Evolutionary conservation across 2,329 filamentous ascomycete genomes (phyloP).

Genomic region (Calonectria honghensis): DNA sequence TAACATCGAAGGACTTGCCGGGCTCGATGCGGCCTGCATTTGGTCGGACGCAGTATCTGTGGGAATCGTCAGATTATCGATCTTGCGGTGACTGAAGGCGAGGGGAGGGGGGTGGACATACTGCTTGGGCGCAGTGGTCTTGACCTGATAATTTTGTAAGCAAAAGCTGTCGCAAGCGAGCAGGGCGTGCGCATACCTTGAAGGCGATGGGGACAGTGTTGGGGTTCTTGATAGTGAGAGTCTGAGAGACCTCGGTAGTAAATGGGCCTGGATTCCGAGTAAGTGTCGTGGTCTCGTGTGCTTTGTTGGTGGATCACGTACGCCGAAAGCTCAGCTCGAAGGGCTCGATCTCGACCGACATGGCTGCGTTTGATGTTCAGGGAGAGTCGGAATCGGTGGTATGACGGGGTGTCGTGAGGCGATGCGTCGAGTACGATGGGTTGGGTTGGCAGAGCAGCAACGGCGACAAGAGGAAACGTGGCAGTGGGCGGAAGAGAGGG

Average conservation of each 20-base stretch:
- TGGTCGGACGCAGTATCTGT: conserved; percentile 97
- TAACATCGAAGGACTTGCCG: conserved; percentile 91
- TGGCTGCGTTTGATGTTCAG: conserved; percentile 66
- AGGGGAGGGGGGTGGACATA: conserved; percentile 66
- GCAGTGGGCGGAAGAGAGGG: conserved; percentile 40
- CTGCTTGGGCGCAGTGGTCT: conserved; percentile 99
- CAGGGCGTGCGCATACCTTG: conserved; percentile 72
- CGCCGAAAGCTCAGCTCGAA: conserved; percentile 94
- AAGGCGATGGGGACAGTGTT: conserved; percentile 79
- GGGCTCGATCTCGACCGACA: conserved; percentile 97
- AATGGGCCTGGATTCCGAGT: conserved; percentile 74
- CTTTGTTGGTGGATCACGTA: conserved; percentile 69
- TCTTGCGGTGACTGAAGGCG: conserved; percentile 40
- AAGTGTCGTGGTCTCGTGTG: conserved; percentile 43
- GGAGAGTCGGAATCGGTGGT: conserved; percentile 22
- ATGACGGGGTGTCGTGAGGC: conserved; percentile 48
- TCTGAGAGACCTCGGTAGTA: conserved; percentile 79
- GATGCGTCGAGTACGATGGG: conserved; percentile 39
- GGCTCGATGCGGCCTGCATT: conserved; percentile 98
- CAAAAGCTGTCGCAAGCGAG: conserved; percentile 31
- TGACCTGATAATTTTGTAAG: conserved; percentile 79
- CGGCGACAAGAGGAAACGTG: conserved; percentile 53
- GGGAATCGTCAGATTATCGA: conserved; percentile 48
- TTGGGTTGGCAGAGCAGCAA: conserved; percentile 35
- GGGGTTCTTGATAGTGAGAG: conserved; percentile 79